These are phyloP conservation scores for Thinopyrum elongatum DNA, from an alignment of 176 grass and related monocot genomes.

Conservation along the genomic window DNA sequence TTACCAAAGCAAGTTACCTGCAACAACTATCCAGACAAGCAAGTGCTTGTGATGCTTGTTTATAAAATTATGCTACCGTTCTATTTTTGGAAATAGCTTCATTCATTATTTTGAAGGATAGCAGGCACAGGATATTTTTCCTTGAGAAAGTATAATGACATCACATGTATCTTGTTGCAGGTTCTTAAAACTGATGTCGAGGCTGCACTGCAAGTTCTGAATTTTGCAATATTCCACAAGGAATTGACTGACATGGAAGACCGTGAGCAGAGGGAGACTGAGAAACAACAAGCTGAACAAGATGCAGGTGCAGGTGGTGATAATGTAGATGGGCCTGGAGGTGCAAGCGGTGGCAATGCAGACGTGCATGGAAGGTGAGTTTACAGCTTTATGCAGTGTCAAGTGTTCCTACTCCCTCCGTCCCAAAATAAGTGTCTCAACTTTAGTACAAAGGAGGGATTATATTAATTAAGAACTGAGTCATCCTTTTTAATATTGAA, in stretches of 20 bases:
- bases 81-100: not conserved
- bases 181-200: slow-evolving; percentile 88
- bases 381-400: not conserved
- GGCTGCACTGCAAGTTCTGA: slow-evolving; percentile 88
- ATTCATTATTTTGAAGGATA: slow-evolving; percentile 12
- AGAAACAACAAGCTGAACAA: slow-evolving; percentile 78
- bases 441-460: too few species aligned
- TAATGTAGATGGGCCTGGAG: slow-evolving; percentile 44
- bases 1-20: not conserved
- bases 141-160: not conserved
- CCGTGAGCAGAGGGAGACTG: slow-evolving; percentile 75
- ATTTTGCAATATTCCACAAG: slow-evolving; percentile 98
- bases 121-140: not conserved
- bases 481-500: not conserved
- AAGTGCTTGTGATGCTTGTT: not conserved
- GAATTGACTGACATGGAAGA: slow-evolving; percentile 97
- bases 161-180: slow-evolving; percentile 32
- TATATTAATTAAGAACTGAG: not conserved
- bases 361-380: slow-evolving; percentile 54
- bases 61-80: not conserved
- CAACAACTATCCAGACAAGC: not conserved
- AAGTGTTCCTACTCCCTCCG: not conserved
- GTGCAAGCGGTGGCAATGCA: slow-evolving; percentile 37
- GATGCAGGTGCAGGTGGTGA: slow-evolving; percentile 54
- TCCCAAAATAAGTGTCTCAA: too few species aligned